These are phyloP conservation scores for Phialophora macrospora DNA, from an alignment of 2,329 filamentous ascomycete genomes.

Conservation along the genomic window DNA sequence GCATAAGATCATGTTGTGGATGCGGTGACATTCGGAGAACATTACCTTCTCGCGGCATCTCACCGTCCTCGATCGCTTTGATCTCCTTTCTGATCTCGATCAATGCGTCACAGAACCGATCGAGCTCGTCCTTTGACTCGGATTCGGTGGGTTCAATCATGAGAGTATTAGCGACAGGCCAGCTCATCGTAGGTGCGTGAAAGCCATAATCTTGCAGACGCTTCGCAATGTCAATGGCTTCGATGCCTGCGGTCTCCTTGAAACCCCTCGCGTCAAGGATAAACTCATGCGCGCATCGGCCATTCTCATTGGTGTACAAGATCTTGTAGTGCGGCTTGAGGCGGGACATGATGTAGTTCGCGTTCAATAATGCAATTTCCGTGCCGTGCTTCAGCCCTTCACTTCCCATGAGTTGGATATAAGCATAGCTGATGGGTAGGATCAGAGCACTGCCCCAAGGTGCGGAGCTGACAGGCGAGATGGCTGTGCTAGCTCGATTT, in stretches of 20 bases:
- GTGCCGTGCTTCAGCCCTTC: slow-evolving; percentile 85
- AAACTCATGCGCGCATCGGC: slow-evolving; percentile 94
- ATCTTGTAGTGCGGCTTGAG: slow-evolving; percentile 86
- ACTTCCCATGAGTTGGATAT: slow-evolving; percentile 90
- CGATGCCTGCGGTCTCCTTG: slow-evolving; percentile 79
- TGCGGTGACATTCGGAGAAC: slow-evolving; percentile 90
- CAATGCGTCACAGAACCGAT: slow-evolving; percentile 88
- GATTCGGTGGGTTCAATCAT: slow-evolving; percentile 99
- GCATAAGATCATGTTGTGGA: slow-evolving; percentile 77
- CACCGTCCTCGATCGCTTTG: slow-evolving; percentile 77
- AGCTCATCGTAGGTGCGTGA: slow-evolving; percentile 96
- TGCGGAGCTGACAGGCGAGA: slow-evolving; percentile 78
- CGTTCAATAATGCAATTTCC: slow-evolving; percentile 90
- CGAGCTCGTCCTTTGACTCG: slow-evolving; percentile 88
- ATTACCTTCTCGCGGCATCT: slow-evolving; percentile 74
- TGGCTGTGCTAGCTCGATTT: slow-evolving; percentile 51
- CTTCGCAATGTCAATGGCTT: slow-evolving; percentile 95
- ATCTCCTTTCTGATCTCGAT: slow-evolving; percentile 88
- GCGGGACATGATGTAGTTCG: slow-evolving; percentile 92
- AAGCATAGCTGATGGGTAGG: slow-evolving; percentile 91
- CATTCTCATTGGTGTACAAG: slow-evolving; percentile 88
- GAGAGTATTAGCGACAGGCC: slow-evolving; percentile 90
- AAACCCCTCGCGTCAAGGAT: slow-evolving; percentile 89
- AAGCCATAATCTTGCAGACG: slow-evolving; percentile 96
- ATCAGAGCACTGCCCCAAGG: slow-evolving; percentile 89